phyloP scores from a whole-genome alignment of 2,329 filamentous ascomycete genomes.

The Aotearoamyces nothofagi region DNA sequence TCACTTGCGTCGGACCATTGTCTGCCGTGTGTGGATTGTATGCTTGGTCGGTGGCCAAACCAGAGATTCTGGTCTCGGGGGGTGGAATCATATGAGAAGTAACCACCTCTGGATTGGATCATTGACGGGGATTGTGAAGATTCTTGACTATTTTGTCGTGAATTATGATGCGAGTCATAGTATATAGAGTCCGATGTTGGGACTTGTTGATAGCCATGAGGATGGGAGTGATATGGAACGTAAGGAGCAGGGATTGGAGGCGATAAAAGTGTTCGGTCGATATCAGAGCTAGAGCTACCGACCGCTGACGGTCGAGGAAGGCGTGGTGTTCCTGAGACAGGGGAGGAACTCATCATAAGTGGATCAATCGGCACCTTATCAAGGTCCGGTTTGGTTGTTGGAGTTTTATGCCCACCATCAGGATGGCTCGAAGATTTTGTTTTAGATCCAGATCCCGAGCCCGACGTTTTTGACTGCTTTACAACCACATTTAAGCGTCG shows the following conservation, averaged over 20 bases:
- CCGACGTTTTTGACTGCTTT: slow-evolving; percentile 20
- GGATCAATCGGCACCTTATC: slow-evolving; percentile 15
- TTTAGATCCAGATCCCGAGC: slow-evolving; percentile 7
- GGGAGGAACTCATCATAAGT: slow-evolving; percentile 13
- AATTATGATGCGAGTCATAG: slow-evolving; percentile 3
- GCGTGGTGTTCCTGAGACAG: slow-evolving; percentile 7
- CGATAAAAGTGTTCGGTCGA: slow-evolving; percentile 10
- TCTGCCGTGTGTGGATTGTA: slow-evolving; percentile 5
- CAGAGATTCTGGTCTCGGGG: slow-evolving; percentile 6
- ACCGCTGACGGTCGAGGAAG: slow-evolving; percentile 5
- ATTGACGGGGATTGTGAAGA: slow-evolving; percentile 6
- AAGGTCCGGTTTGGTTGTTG: slow-evolving; percentile 4
- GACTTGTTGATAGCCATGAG: slow-evolving; percentile 10
- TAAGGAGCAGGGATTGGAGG: slow-evolving; percentile 10
- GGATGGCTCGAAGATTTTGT: slow-evolving; percentile 7
- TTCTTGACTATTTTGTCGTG: slow-evolving; percentile 7
- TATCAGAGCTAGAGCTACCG: slow-evolving; percentile 8
- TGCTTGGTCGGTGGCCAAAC: slow-evolving; percentile 8
- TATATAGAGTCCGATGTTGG: slow-evolving; percentile 9
- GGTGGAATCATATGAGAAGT: slow-evolving; percentile 4
- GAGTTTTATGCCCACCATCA: slow-evolving; percentile 5
- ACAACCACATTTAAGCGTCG: slow-evolving; percentile 30
- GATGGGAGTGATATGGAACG: slow-evolving; percentile 4
- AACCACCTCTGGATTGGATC: slow-evolving; percentile 6
- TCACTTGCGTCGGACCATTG: slow-evolving; percentile 12